Evolutionary conservation across 202 grass and related monocot genomes (phyloP).

Genomic region (Elaeis oleifera): DNA sequence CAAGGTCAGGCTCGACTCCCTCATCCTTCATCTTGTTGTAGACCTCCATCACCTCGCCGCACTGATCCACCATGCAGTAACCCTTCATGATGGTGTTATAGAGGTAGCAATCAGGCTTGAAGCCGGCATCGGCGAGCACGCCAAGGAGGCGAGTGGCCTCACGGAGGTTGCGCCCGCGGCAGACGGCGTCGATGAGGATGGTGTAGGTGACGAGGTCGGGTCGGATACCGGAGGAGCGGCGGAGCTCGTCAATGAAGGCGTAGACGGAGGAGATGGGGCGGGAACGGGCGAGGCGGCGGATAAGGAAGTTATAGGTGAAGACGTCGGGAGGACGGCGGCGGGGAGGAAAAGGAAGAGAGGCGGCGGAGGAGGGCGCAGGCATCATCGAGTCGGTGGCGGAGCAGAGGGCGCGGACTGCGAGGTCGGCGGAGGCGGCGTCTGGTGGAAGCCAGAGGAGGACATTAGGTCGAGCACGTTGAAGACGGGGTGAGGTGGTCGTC

Average conservation of each 20-base stretch:
- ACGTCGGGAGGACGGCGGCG: constrained; percentile 22
- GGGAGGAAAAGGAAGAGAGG: neutral
- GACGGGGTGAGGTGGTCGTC: constrained; percentile 7
- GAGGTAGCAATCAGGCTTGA: constrained; percentile 59
- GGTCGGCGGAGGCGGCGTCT: constrained; percentile 30
- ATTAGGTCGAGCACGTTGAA: constrained; percentile 27
- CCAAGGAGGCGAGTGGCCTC: constrained; percentile 51
- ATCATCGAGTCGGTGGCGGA: constrained; percentile 31
- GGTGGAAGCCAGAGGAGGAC: constrained; percentile 17
- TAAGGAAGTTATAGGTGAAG: constrained; percentile 45
- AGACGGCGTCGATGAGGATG: constrained; percentile 58
- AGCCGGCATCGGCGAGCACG: constrained; percentile 45
- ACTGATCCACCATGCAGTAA: constrained; percentile 48
- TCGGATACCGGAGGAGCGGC: constrained; percentile 4
- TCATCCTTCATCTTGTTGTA: constrained; percentile 63
- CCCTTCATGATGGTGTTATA: constrained; percentile 93
- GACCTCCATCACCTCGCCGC: constrained; percentile 43
- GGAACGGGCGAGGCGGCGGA: constrained; percentile 51
- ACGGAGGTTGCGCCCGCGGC: constrained; percentile 43
- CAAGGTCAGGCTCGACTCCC: constrained; percentile 61
- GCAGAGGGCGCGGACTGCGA: constrained; percentile 37
- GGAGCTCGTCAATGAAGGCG: constrained; percentile 43
- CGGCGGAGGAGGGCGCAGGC: constrained; percentile 32
- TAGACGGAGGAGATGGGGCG: constrained; percentile 52
- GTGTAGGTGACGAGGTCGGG: constrained; percentile 37